These are phyloP conservation scores for Paralagenidium karlingii DNA, from an alignment of 352 stramenopile genomes.

Conservation along the genomic window DNA sequence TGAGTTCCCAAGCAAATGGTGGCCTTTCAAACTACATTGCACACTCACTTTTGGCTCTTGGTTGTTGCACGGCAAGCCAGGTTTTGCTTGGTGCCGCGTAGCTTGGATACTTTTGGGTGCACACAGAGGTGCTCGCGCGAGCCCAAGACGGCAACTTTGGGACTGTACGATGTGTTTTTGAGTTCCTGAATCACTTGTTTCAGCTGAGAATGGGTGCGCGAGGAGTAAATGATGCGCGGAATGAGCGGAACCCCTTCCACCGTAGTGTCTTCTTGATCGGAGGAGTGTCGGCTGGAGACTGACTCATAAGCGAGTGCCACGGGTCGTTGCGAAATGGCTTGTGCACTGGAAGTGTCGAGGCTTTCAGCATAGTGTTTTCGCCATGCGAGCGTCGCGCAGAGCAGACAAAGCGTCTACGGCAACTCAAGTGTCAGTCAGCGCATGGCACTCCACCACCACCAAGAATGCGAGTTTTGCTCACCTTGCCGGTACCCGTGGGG, in stretches of 20 bases:
- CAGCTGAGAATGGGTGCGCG: conserved; percentile 96
- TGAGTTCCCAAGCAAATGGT: neutral
- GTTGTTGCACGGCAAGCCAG: conserved; percentile 76
- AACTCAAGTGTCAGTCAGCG: neutral
- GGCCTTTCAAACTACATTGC: neutral
- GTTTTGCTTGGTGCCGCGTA: conserved; percentile 80
- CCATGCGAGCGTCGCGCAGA: conserved; percentile 93
- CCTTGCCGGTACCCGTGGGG: conserved; percentile 96
- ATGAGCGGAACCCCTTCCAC: conserved; percentile 22
- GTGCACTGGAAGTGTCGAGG: neutral
- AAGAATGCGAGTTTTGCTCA: conserved; percentile 7
- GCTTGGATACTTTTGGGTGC: conserved; percentile 86
- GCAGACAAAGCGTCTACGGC: conserved; percentile 90
- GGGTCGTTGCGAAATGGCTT: too few relatives aligned
- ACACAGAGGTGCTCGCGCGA: conserved; percentile 96
- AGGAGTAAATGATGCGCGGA: conserved; percentile 96
- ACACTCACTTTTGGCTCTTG: conserved; percentile 75
- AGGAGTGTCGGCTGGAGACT: too few relatives aligned
- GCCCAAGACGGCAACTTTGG: conserved; percentile 82
- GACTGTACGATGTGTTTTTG: conserved; percentile 90
- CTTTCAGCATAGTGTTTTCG: conserved; percentile 21
- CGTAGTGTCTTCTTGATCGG: conserved; percentile 48
- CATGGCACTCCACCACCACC: neutral
- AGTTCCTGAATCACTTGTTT: conserved; percentile 95
- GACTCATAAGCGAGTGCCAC: too few relatives aligned